These are phyloP conservation scores for Blakeslea trispora DNA, from an alignment of 371 early-diverging fungal genomes.

Conservation along the genomic window DNA sequence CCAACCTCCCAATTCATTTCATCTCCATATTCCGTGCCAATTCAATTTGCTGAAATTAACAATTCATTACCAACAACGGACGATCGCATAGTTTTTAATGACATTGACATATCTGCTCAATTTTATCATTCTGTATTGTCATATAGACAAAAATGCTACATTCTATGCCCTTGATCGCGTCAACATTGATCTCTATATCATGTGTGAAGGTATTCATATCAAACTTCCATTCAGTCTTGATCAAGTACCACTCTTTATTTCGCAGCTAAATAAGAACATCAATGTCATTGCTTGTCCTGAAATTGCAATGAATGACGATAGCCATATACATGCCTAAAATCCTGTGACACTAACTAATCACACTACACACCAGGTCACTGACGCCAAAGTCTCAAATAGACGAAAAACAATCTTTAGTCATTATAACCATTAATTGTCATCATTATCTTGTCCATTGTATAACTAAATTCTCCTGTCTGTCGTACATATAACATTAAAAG, in stretches of 20 bases:
- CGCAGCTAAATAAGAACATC: conserved; percentile 24
- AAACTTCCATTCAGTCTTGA: conserved; percentile 24
- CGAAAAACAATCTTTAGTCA: conserved; percentile 23
- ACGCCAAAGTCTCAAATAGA: conserved; percentile 19
- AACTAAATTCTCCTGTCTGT: conserved; percentile 19
- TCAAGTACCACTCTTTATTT: conserved; percentile 24
- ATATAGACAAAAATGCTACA: conserved; percentile 24
- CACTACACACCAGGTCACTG: conserved; percentile 20
- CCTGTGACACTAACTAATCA: conserved; percentile 21
- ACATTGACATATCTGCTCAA: conserved; percentile 13
- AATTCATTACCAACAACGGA: conserved; percentile 13
- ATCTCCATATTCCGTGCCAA: conserved; percentile 9
- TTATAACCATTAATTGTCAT: conserved; percentile 25
- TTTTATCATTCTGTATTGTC: conserved; percentile 18
- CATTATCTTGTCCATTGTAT: conserved; percentile 21
- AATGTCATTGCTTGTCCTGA: conserved; percentile 19
- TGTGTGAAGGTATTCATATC: conserved; percentile 28
- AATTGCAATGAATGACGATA: conserved; percentile 17
- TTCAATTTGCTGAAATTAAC: conserved; percentile 12
- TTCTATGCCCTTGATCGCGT: conserved; percentile 14
- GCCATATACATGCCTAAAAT: conserved; percentile 23
- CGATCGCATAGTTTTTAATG: conserved; percentile 10
- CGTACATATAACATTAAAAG: conserved; percentile 16
- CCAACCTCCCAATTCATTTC: conserved; percentile 11
- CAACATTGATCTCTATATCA: conserved; percentile 19